Percentiles rank a stretch among this genome's conserved stretches.
These are phyloP conservation scores for Podospora anserina DNA, from an alignment of 495 filamentous ascomycete genomes.

Conservation along the genomic window DNA sequence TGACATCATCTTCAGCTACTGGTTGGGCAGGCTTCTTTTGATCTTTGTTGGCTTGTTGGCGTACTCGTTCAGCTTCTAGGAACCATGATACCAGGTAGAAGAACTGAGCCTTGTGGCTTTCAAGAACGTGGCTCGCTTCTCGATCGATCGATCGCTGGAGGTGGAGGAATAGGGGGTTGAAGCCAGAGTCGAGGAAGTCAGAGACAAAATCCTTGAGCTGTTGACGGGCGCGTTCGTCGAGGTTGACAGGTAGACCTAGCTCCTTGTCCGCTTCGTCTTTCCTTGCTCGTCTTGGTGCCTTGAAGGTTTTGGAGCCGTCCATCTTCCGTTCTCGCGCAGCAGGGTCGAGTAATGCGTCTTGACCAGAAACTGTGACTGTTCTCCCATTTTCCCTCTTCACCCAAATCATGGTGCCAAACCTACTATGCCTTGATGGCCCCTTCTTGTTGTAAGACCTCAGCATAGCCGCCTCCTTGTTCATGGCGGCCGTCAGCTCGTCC, in stretches of 20 bases:
- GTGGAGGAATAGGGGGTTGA: constrained; percentile 89
- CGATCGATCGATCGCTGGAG: constrained; percentile 86
- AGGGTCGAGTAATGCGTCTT: constrained; percentile 73
- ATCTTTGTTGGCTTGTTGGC: constrained; percentile 57
- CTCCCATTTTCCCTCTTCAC: constrained; percentile 81
- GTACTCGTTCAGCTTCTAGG: constrained; percentile 77
- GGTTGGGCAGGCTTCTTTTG: constrained; percentile 35
- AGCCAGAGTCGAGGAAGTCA: constrained; percentile 91
- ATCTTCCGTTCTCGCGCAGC: constrained; percentile 75
- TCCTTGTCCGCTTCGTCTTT: constrained; percentile 67
- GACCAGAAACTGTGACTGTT: constrained; percentile 81
- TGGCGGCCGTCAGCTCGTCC: constrained; percentile 68
- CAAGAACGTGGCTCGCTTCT: constrained; percentile 77
- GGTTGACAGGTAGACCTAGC: constrained; percentile 66
- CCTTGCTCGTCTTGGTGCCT: constrained; percentile 64
- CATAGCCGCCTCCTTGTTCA: constrained; percentile 78
- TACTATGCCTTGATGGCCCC: constrained; percentile 83
- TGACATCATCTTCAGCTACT: constrained; percentile 52
- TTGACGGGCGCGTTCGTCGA: constrained; percentile 65
- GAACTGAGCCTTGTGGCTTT: constrained; percentile 73
- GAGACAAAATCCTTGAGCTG: constrained; percentile 81
- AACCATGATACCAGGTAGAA: constrained; percentile 96
- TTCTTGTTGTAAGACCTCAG: constrained; percentile 71
- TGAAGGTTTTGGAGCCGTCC: constrained; percentile 89
- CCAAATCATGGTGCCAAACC: constrained; percentile 98